Evolutionary conservation across 192 early-diverging fungal species (phyloP).

Genomic region (Umbelopsis isabellina): DNA sequence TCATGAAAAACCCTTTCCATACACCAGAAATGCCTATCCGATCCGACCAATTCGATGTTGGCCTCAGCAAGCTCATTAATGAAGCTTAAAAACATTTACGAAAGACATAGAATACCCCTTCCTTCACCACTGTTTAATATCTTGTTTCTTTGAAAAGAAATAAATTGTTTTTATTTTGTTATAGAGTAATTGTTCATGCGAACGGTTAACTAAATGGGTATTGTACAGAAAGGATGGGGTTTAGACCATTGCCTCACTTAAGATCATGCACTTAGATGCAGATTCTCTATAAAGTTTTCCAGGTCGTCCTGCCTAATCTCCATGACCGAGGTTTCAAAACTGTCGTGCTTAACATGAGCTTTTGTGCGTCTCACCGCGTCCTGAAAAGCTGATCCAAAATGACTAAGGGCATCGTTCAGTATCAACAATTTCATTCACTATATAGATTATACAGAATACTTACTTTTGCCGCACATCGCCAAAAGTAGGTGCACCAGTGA

Average conservation of each 20-base stretch:
- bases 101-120: constrained; percentile 2
- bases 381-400: constrained; percentile 84
- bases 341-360: constrained; percentile 68
- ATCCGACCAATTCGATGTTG: constrained; percentile 90
- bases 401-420: constrained; percentile 45
- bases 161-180: neutral
- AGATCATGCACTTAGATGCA: constrained; percentile 28
- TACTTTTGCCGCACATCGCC: constrained; percentile 55
- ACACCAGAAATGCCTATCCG: constrained; percentile 99
- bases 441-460: constrained; percentile 16
- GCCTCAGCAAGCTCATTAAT: constrained; percentile 72
- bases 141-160: neutral
- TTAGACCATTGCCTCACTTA: neutral
- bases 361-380: constrained; percentile 68
- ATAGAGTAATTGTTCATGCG: constrained; percentile 6
- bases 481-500: constrained; percentile 52
- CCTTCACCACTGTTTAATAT: neutral
- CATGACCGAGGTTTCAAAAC: constrained; percentile 83
- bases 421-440: neutral
- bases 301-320: constrained; percentile 80
- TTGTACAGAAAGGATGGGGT: neutral
- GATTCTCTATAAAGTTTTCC: constrained; percentile 61
- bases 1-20: constrained; percentile 99
- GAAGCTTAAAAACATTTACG: constrained; percentile 19
- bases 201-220: neutral